Conservation (phyloP, 2,329 filamentous ascomycete genomes). For the Achaetomium macrosporum region DNA sequence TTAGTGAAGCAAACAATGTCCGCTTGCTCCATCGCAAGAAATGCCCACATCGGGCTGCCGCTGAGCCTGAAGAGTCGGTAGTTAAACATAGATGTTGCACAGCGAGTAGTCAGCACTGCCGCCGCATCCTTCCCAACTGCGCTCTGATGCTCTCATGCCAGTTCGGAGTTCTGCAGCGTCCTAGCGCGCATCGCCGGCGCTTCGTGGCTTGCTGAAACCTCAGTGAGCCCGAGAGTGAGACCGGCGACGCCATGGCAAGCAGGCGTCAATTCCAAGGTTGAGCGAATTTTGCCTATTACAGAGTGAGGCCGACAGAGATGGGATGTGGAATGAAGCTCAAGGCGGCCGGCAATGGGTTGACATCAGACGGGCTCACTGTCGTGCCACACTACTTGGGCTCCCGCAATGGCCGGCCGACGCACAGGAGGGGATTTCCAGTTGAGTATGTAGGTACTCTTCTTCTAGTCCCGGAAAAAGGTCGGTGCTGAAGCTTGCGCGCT, state of each 20-base stretch:
- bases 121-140: too few relatives aligned
- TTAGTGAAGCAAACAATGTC: too few relatives aligned
- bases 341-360: neutral
- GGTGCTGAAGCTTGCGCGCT: too few relatives aligned
- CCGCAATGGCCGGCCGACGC: neutral
- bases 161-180: neutral
- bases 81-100: neutral
- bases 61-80: neutral
- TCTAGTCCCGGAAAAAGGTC: too few relatives aligned
- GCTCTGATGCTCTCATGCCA: too few relatives aligned
- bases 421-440: neutral
- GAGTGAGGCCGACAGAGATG: neutral
- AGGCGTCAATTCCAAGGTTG: neutral
- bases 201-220: too few relatives aligned
- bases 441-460: too few relatives aligned
- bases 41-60: too few relatives aligned
- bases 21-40: too few relatives aligned
- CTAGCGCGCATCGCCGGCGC: neutral
- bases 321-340: neutral
- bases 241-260: neutral
- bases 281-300: constrained; percentile 5
- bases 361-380: too few relatives aligned
- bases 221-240: neutral
- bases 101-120: too few relatives aligned
- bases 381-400: too few relatives aligned